phyloP scores from a whole-genome alignment of 2,329 filamentous ascomycete genomes.

The Cladophialophora bantiana region DNA sequence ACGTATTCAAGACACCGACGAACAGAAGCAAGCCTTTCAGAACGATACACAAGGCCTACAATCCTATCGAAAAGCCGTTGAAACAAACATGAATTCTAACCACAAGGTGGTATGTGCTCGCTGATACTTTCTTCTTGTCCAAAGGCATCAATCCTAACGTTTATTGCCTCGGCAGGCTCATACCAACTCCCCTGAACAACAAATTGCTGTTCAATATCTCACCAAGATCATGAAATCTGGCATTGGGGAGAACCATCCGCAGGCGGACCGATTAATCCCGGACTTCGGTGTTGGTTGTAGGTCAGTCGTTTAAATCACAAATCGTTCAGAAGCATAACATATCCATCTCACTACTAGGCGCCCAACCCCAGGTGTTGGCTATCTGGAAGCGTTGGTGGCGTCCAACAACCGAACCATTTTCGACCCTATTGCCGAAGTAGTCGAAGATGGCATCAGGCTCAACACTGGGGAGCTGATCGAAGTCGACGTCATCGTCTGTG shows the following conservation, averaged over 20 bases:
- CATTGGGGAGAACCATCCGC: background rate
- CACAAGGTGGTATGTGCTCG: conserved; percentile 10
- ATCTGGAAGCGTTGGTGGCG: conserved; percentile 51
- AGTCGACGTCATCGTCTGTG: conserved; percentile 48
- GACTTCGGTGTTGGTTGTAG: conserved; percentile 9
- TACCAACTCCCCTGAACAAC: conserved; percentile 54
- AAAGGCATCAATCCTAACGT: no score
- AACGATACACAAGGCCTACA: background rate
- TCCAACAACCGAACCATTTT: conserved; percentile 55
- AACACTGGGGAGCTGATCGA: conserved; percentile 48
- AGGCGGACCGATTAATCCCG: conserved; percentile 4
- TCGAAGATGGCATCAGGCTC: conserved; percentile 48
- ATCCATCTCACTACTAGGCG: background rate
- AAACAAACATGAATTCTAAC: conserved; percentile 3
- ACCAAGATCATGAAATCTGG: conserved; percentile 54
- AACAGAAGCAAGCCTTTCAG: conserved; percentile 18
- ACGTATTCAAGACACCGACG: conserved; percentile 23
- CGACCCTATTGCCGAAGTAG: conserved; percentile 48
- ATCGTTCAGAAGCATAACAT: no score
- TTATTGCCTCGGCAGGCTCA: conserved; percentile 46
- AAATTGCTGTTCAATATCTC: conserved; percentile 60
- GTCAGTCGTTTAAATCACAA: no score
- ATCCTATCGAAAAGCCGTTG: conserved; percentile 1
- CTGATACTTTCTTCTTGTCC: no score
- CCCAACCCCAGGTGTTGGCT: conserved; percentile 50